Evolutionary conservation across 345 rosid species (phyloP), one percentile per base, ranked within the genome.

Genomic region (Psidium friedrichsthalianum): DNA sequence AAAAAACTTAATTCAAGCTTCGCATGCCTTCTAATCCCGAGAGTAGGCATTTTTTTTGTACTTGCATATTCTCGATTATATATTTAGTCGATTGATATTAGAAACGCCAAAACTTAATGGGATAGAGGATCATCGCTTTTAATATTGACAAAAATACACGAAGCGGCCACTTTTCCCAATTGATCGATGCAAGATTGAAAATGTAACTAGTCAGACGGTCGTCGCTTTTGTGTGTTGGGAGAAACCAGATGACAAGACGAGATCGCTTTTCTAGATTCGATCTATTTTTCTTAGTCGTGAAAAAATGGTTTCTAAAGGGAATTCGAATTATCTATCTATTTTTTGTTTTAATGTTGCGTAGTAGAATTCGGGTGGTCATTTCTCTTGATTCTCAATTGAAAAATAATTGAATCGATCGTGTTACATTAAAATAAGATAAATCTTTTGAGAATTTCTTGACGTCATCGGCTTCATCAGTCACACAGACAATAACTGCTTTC

Each of bases 241-340:
- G 24, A 64, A 32, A 32, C 8, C 11, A 4, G 11, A 5, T 20
- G 4, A 69, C 0, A 1, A 36, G 18, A 4, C 0, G 0, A 9
- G 47, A 18, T 25, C 3, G 2, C 6, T 18, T 18, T 69, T 69
- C 25, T 69, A 36, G 0, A 18, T 69, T 16, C 36, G 24, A 16
- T 69, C 1, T 69, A 69, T 69, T 32, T 32, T 69, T 0, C 4
- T 4, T 0, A 6, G 78, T 8, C 47, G 2, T 2, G 44, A 8
- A 16, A 32, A 69, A 3, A 18, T 32, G 24, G 15, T 32, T 69
- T 4, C 0, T 8, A 16, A 16, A 32, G 3, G 6, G 1, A 8
- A 64, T 32, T 32, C 12, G 42, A 16, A 69, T 69, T 11, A 69
- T 32, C 0, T 16, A 16, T 32, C 6, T 8, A 3, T 7, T 29